Percentiles rank a stretch among this genome's conserved stretches.
Conservation (phyloP, 352 stramenopile genomes). For the Phytophthora megakarya region DNA sequence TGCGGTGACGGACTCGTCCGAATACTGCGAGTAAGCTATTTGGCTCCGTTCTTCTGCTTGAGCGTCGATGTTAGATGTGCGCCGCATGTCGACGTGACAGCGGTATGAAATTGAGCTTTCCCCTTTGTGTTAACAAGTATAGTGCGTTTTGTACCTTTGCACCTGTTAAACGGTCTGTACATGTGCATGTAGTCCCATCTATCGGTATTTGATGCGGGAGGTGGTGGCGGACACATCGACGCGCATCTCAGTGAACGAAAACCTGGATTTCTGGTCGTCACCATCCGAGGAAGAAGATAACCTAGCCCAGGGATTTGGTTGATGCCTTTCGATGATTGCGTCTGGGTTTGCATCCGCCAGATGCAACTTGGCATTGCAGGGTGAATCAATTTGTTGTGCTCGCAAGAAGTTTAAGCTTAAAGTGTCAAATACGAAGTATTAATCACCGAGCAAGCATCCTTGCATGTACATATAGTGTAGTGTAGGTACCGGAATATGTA, state of each 20-base stretch:
- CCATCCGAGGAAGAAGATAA: conserved; percentile 5
- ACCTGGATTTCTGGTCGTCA: background rate
- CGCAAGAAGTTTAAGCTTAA: no score
- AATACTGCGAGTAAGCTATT: conserved; percentile 41
- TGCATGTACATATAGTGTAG: no score
- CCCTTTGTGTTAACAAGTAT: conserved; percentile 37
- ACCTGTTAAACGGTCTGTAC: background rate
- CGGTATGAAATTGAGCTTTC: conserved; percentile 32
- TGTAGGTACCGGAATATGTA: no score
- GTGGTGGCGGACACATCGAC: no score
- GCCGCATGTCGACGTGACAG: conserved; percentile 18
- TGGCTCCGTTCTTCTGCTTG: conserved; percentile 6
- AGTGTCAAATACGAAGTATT: no score
- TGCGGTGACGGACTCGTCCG: conserved; percentile 31
- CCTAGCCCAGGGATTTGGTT: background rate
- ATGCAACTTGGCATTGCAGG: no score
- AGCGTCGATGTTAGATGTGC: conserved; percentile 23
- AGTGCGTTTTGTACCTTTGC: conserved; percentile 18
- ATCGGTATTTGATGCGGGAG: no score
- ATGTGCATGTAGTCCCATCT: no score
- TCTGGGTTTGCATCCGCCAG: background rate
- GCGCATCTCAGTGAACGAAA: background rate
- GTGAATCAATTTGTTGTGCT: no score
- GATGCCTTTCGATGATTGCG: background rate
- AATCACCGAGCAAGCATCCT: no score